Percentiles rank a stretch among this genome's conserved stretches.
These are phyloP conservation scores for Penicillium malachiteum DNA, from an alignment of 495 filamentous ascomycete species.

Conservation along the genomic window DNA sequence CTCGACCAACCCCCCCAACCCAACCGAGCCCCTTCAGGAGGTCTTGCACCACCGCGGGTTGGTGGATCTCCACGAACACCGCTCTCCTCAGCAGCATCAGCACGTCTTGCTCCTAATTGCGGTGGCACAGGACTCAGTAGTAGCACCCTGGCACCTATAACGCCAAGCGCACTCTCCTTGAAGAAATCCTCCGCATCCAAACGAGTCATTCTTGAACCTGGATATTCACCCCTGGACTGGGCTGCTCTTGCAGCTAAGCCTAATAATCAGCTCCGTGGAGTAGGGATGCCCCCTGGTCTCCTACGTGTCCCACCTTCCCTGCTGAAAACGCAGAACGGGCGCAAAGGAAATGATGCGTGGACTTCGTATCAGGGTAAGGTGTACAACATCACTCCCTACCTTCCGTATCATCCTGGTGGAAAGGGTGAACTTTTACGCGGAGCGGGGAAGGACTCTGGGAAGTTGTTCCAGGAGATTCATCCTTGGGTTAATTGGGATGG, in stretches of 20 bases:
- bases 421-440: conserved; percentile 78
- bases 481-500: conserved; percentile 98
- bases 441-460: conserved; percentile 67
- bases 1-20: conserved; percentile 25
- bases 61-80: conserved; percentile 25
- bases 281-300: conserved; percentile 50
- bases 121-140: conserved; percentile 29
- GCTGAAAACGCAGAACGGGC: conserved; percentile 71
- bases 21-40: conserved; percentile 13
- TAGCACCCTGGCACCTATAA: conserved; percentile 39
- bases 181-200: conserved; percentile 39
- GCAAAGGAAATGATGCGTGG: conserved; percentile 85
- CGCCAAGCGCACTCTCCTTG: conserved; percentile 37
- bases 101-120: conserved; percentile 26
- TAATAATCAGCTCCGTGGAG: conserved; percentile 63
- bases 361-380: conserved; percentile 81
- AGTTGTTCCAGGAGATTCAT: conserved; percentile 88
- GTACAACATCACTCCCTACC: conserved; percentile 89
- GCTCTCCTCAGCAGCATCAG: conserved; percentile 36
- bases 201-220: conserved; percentile 76
- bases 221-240: conserved; percentile 95
- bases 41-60: conserved; percentile 16
- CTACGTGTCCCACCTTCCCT: conserved; percentile 74
- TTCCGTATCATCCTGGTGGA: conserved; percentile 89
- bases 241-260: conserved; percentile 70